Base-by-base conservation (phyloP, 352 stramenopile species). In the Phytophthora uliginosa region DNA sequence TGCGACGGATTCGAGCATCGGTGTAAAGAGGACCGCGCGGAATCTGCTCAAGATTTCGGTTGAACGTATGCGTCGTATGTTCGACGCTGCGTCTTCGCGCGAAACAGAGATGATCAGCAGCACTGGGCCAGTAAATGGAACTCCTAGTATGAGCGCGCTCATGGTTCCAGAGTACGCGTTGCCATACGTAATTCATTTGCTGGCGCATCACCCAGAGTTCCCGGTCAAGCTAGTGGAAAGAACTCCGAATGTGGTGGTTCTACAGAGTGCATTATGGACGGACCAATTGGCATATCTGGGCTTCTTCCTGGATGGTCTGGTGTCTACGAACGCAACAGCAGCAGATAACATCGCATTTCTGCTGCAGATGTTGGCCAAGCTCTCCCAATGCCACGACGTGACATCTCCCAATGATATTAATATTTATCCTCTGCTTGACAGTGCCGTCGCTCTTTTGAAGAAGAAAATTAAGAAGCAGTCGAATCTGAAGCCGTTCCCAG, bases 261-360 rank as follows among this genome's bases (percentile, higher is more conserved):
- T 75, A 45, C 59, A 78, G 3, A 83, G 64, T 2, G 73, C 81
- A 7, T 50, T 91, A n/a, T 95, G 88, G 88, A 83, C 72, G 22
- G 75, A 85, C 8, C 83, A 93, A 56, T 55, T 94, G 8, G 47
- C 71, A 13, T 90, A 88, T 48, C 38, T 95, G 17, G 73, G 64
- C 45, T 94, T 97, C 54, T 93, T 96, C 40, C 68, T 97, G 9
- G 89, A 95, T 36, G 79, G 78, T 1, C 64, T 97, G 15, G 82
- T 97, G 28, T 84, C 87, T 10, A 28, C 70, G 8, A 91, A 80
- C 31, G 76, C 63, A 15, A 68, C 76, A 12, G 85, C 86, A 22
- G 82, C 76, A 17, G 89, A 95, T 71, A 97, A 97, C 64, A 95
- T 97, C 47, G 82, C 89, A 13, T 96, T 97, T 68, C 63, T 97